These are phyloP conservation scores for Vickermania spadyakhi DNA, from an alignment of 208 protist genomes.

Conservation along the genomic window DNA sequence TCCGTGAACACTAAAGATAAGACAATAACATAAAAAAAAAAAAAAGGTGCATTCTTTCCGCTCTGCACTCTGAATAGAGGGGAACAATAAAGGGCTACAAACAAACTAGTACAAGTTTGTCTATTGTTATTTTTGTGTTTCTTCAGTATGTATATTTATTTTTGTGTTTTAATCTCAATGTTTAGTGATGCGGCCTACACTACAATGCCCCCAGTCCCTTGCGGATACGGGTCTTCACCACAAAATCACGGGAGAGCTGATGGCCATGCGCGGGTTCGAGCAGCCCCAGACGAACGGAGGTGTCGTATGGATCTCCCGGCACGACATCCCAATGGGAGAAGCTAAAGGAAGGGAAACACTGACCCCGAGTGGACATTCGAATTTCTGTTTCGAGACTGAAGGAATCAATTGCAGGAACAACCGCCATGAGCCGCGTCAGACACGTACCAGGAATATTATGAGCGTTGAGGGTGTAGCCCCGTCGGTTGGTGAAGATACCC, in stretches of 20 bases:
- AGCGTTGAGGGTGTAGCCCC: conserved; percentile 89
- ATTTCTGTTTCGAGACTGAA: conserved; percentile 99
- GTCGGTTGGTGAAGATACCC: conserved; percentile 81
- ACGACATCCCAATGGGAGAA: conserved; percentile 98
- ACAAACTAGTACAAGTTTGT: too few relatives aligned
- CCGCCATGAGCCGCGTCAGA: conserved; percentile 89
- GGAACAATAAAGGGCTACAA: too few relatives aligned
- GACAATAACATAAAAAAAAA: too few relatives aligned
- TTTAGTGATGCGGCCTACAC: neutral
- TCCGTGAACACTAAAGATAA: too few relatives aligned
- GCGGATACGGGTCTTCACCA: conserved; percentile 97
- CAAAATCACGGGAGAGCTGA: conserved; percentile 98
- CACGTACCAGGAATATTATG: conserved; percentile 95
- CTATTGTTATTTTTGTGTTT: neutral
- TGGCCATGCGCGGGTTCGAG: conserved; percentile 91
- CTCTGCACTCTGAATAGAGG: too few relatives aligned
- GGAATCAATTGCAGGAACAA: conserved; percentile 97
- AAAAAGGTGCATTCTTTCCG: too few relatives aligned
- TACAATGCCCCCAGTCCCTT: conserved; percentile 84
- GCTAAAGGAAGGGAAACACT: conserved; percentile 87
- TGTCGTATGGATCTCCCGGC: conserved; percentile 98
- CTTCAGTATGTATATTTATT: neutral
- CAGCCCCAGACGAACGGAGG: conserved; percentile 89
- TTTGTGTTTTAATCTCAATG: neutral
- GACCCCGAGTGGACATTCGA: conserved; percentile 93